These are phyloP conservation scores for Epichloe sibirici DNA, from an alignment of 2,329 filamentous ascomycete genomes.

Conservation along the genomic window DNA sequence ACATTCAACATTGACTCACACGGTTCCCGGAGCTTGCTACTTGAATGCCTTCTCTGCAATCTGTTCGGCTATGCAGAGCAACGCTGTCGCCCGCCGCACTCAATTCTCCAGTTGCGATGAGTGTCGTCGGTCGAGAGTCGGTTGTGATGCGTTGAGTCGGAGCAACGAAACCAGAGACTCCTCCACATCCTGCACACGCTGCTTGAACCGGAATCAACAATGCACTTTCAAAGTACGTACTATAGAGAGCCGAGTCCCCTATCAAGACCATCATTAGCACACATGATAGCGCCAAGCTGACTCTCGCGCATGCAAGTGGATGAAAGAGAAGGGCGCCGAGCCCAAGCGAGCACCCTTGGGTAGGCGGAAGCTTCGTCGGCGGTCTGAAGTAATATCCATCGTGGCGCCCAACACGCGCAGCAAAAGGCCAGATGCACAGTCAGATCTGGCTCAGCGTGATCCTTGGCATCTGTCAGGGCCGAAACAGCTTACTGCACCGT, in stretches of 20 bases:
- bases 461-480: neutral
- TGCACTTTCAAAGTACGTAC: conserved; percentile 20
- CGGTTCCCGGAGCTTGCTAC: neutral
- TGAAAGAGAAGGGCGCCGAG: conserved; percentile 4
- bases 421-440: neutral
- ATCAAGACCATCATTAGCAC: too few relatives aligned
- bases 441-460: neutral
- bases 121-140: conserved; percentile 19
- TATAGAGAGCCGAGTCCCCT: too few relatives aligned
- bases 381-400: neutral
- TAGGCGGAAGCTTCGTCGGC: conserved; percentile 1
- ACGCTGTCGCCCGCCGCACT: conserved; percentile 16
- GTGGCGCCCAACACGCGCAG: neutral
- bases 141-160: conserved; percentile 16
- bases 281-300: too few relatives aligned
- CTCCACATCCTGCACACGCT: conserved; percentile 57
- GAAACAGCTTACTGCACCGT: neutral
- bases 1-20: too few relatives aligned
- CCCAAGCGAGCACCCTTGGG: neutral
- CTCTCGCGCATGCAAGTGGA: neutral
- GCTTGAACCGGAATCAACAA: conserved; percentile 12
- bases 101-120: conserved; percentile 24
- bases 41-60: neutral
- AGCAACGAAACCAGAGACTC: conserved; percentile 44
- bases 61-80: conserved; percentile 7